These are phyloP conservation scores for Cyclospora cayetanensis DNA, from an alignment of 169 alveolate genomes.

Conservation along the genomic window DNA sequence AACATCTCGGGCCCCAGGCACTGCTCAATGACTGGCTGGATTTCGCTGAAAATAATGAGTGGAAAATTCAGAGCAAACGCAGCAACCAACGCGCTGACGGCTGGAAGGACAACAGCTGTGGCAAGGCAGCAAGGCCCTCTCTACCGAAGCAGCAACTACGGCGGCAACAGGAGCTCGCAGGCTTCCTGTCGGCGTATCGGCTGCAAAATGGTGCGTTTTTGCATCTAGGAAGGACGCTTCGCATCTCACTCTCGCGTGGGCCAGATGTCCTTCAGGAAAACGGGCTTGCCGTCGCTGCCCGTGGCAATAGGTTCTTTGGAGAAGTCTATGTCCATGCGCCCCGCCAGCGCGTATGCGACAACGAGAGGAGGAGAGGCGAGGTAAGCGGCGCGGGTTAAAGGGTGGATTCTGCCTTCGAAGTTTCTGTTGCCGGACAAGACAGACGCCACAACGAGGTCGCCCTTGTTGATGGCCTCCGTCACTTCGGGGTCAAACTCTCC, in stretches of 20 bases:
- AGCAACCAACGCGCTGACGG: no score
- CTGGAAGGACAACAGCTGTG: no score
- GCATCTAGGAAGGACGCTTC: slow-evolving; percentile 56
- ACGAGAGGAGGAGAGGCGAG: slow-evolving; percentile 97
- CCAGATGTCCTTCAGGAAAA: slow-evolving; percentile 93
- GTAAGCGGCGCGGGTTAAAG: slow-evolving; percentile 95
- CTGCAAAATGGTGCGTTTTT: no score
- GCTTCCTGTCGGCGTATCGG: no score
- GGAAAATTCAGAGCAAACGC: no score
- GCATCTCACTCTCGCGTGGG: slow-evolving; percentile 91
- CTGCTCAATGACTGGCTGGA: slow-evolving; percentile 14
- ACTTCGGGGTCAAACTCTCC: slow-evolving; percentile 96
- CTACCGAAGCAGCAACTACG: no score
- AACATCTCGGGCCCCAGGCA: slow-evolving; percentile 81
- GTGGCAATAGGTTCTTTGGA: slow-evolving; percentile 91
- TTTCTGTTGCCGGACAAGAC: slow-evolving; percentile 97
- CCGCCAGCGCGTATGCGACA: slow-evolving; percentile 96
- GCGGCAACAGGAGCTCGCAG: no score
- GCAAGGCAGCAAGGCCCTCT: no score
- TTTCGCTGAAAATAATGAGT: slow-evolving; percentile 21
- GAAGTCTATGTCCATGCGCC: slow-evolving; percentile 93
- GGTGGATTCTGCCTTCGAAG: slow-evolving; percentile 98
- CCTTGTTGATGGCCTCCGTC: slow-evolving; percentile 87
- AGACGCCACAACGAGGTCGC: slow-evolving; percentile 93
- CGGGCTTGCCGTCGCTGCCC: slow-evolving; percentile 73